A percentile compares a stretch with the other conserved stretches of the same genome.
phyloP scores from a whole-genome alignment of 2,329 filamentous ascomycete genomes.

The Samsoniella hepiali region DNA sequence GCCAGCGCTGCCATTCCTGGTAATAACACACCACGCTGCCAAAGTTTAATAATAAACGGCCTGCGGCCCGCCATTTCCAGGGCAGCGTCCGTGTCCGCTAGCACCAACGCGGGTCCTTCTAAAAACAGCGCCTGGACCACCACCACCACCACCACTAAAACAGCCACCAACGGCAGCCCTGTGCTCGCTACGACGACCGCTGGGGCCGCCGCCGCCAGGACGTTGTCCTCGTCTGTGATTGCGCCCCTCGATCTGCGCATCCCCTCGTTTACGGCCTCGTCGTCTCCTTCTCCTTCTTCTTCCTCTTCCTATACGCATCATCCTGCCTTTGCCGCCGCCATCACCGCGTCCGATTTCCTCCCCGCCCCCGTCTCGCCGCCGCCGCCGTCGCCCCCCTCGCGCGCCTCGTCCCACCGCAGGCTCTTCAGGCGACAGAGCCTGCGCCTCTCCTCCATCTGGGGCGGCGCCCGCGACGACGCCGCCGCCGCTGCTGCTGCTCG shows the following conservation, averaged over 20 bases:
- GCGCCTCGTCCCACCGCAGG: background rate
- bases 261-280: background rate
- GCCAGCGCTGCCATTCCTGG: background rate
- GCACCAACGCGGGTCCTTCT: background rate
- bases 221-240: background rate
- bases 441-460: conserved; percentile 9
- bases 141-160: too few relatives aligned
- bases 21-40: background rate
- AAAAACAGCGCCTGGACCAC: background rate
- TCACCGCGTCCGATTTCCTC: background rate
- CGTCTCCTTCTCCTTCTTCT: too few relatives aligned
- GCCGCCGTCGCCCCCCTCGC: background rate
- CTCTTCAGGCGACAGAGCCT: conserved; percentile 2
- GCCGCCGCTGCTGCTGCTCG: background rate
- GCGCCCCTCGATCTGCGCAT: conserved; percentile 2
- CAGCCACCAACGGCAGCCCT: background rate
- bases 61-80: background rate
- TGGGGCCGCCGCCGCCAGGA: background rate
- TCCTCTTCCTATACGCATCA: background rate
- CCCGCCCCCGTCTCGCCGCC: background rate
- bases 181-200: background rate
- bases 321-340: background rate
- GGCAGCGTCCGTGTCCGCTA: background rate
- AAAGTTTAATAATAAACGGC: background rate
- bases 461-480: conserved; percentile 4